These are phyloP conservation scores for Fomitopsis pulvina DNA, from an alignment of 768 basidiomycete genomes.

Conservation along the genomic window DNA sequence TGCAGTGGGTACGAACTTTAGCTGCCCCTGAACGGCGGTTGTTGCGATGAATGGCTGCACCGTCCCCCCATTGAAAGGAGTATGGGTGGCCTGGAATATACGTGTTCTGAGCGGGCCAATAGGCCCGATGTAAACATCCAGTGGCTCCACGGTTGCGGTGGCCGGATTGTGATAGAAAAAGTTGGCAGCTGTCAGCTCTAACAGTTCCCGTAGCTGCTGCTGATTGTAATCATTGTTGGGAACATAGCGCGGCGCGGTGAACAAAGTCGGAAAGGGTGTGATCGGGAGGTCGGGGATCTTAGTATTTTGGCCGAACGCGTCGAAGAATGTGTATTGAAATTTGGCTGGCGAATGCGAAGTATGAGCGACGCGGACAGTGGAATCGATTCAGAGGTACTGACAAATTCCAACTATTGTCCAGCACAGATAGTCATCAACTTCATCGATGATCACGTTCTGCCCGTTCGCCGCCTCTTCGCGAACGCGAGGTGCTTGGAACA, in stretches of 20 bases:
- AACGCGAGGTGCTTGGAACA: slow-evolving; percentile 76
- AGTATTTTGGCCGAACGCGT: slow-evolving; percentile 77
- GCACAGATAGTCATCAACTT: slow-evolving; percentile 91
- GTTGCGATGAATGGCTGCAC: slow-evolving; percentile 49
- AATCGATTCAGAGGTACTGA: slow-evolving; percentile 33
- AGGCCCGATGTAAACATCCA: slow-evolving; percentile 86
- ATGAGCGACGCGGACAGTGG: slow-evolving; percentile 9
- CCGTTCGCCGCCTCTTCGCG: slow-evolving; percentile 80
- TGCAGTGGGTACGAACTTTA: slow-evolving; percentile 5
- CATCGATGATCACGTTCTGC: slow-evolving; percentile 67
- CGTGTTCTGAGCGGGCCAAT: slow-evolving; percentile 80
- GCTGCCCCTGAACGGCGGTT: slow-evolving; percentile 20
- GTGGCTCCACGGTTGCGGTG: slow-evolving; percentile 54
- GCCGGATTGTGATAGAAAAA: slow-evolving; percentile 79
- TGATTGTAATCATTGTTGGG: slow-evolving; percentile 1
- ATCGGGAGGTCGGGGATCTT: slow-evolving; percentile 74
- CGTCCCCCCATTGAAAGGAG: slow-evolving; percentile 46
- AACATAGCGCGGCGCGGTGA: slow-evolving; percentile 72
- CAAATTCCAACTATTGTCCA: slow-evolving; percentile 97
- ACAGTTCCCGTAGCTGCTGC: slow-evolving; percentile 52
- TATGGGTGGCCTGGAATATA: slow-evolving; percentile 66
- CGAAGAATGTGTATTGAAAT: slow-evolving; percentile 93
- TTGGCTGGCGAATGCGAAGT: slow-evolving; percentile 49
- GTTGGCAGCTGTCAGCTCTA: slow-evolving; percentile 83
- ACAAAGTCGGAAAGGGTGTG: slow-evolving; percentile 85